A percentile compares a stretch with the other conserved stretches of the same genome.
Conservation (phyloP, 768 basidiomycete genomes). For the Trametopsis cervina region DNA sequence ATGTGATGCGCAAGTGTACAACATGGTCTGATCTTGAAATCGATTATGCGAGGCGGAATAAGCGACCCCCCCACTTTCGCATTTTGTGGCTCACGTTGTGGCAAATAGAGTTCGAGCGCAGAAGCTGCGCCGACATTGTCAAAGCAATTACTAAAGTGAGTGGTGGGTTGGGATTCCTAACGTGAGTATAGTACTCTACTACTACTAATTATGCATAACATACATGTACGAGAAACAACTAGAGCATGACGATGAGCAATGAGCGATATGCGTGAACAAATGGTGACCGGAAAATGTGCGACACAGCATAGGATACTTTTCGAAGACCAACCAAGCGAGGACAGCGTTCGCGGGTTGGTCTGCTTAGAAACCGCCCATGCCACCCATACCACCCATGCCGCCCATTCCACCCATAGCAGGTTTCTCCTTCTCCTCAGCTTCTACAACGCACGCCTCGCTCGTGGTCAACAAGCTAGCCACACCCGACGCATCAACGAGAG, state of each 20-base stretch:
- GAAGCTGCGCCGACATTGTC: not conserved
- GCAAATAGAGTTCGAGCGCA: not conserved
- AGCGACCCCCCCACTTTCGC: conserved; percentile 9
- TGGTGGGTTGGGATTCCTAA: conserved; percentile 2
- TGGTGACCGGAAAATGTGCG: conserved; percentile 1
- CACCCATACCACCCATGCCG: conserved; percentile 55
- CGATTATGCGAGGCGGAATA: not conserved
- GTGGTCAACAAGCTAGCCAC: conserved; percentile 94
- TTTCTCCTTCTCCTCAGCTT: conserved; percentile 77
- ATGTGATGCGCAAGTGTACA: not conserved
- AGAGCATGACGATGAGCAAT: not conserved
- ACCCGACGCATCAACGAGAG: conserved; percentile 85
- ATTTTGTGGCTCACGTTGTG: not conserved
- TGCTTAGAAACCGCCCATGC: conserved; percentile 44
- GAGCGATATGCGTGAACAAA: not conserved
- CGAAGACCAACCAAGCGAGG: conserved; percentile 4
- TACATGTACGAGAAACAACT: conserved; percentile 3
- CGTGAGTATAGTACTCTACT: not conserved
- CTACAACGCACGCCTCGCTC: conserved; percentile 87
- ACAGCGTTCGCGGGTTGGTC: not conserved
- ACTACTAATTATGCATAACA: not conserved
- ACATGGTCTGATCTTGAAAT: not conserved
- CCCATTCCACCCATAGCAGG: conserved; percentile 50
- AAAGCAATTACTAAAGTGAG: not conserved
- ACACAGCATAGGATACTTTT: conserved; percentile 12